Evolutionary conservation across 2,329 filamentous ascomycete species (phyloP), one percentile per base, ranked within the genome.

Genomic region (Fusarium subglutinans): DNA sequence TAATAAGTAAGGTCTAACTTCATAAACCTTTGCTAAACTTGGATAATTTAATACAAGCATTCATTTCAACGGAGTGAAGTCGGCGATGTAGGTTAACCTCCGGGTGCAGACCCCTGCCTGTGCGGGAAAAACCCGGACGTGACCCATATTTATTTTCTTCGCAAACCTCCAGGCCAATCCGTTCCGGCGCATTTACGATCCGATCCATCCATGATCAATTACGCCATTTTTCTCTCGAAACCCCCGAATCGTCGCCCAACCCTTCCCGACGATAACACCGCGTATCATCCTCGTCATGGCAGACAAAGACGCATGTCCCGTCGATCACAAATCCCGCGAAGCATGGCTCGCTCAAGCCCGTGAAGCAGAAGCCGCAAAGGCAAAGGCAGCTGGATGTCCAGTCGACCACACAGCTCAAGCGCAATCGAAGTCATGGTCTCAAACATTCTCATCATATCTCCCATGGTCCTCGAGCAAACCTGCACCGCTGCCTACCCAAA

Each of bases 311-410:
- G 87, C 87, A 66, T 98, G 96, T 79, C 96, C 96, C 10, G 94
- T 98, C 79, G 95, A 98, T 84, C 93, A 95, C 84, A 93, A 94
- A 79, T 93, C 94, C 59, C 92, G 96, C 78, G 93, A 95, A 78
- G 90, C 92, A 78, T 99, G 96, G 96, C 89, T 98, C 43, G 87
- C 89, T 65, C 90, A 94, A 80, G 90, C 92, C 45, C 85, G 84
- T 71, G 83, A 90, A 80, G 84, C 87, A 82, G 84, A 83, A 78
- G 76, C 82, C 72, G 74, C 83, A 77, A 80, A 78, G 70, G 70
- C 80, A 20, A 69, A 76, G 67, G 69, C 74, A 20, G 67, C 76
- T 69, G 73, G 64, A 53, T 82, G 80, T 62, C 80, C 82, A 68
- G 80, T 84, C 78, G 81, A 82, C 47, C 81, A 82, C 72, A 73